phyloP scores from a whole-genome alignment of 257 asterid genomes.

The Ophiorrhiza pumila region DNA sequence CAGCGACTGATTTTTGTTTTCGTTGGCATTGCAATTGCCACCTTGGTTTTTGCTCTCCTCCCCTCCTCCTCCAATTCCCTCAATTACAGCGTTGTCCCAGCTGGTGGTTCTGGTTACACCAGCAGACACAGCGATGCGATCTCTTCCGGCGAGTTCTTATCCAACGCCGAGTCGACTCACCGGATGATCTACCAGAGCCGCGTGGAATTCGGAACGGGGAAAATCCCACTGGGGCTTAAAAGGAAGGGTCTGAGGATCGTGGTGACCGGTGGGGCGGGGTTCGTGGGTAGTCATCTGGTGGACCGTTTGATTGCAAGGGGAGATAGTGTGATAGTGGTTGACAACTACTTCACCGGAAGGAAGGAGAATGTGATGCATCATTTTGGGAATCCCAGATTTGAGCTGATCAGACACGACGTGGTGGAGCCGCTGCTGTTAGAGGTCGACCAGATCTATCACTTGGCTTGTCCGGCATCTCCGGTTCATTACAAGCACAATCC shows the following conservation, averaged over 20 bases:
- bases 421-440: conserved; percentile 86
- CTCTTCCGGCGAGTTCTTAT: conserved; percentile 24
- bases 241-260: conserved; percentile 72
- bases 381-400: conserved; percentile 79
- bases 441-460: conserved; percentile 98
- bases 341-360: conserved; percentile 89
- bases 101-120: neutral
- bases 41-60: conserved; percentile 28
- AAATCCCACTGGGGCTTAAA: conserved; percentile 74
- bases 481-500: conserved; percentile 98
- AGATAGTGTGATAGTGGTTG: conserved; percentile 94
- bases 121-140: conserved; percentile 15
- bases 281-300: conserved; percentile 91
- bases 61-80: conserved; percentile 28
- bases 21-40: conserved; percentile 51
- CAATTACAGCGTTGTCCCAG: conserved; percentile 9
- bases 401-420: conserved; percentile 95
- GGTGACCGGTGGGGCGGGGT: conserved; percentile 97
- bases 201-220: conserved; percentile 55
- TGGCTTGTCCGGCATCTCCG: conserved; percentile 99
- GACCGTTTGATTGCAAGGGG: conserved; percentile 85
- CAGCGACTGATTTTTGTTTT: conserved; percentile 45
- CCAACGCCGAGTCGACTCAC: conserved; percentile 42
- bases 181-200: conserved; percentile 53
- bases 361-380: conserved; percentile 92